phyloP scores from a whole-genome alignment of 163 green algal genomes.

The Prototheca cutis region DNA sequence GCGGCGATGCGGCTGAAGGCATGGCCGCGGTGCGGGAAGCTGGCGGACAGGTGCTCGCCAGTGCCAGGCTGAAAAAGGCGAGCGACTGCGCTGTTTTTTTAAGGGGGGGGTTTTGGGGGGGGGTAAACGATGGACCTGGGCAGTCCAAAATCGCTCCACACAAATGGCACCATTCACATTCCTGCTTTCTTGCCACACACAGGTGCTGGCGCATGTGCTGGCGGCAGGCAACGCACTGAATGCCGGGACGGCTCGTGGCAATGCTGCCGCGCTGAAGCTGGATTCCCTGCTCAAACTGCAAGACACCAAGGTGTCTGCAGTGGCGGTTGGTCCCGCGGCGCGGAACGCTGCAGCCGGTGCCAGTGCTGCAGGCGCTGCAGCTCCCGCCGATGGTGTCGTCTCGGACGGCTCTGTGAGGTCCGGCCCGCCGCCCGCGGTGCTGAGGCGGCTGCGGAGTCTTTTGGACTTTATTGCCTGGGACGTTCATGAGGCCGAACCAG shows the following conservation, averaged over 20 bases:
- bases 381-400: too few relatives aligned
- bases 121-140: too few relatives aligned
- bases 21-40: slow-evolving; percentile 8
- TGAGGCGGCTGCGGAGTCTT: slow-evolving; percentile 22
- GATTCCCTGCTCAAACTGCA: slow-evolving; percentile 42
- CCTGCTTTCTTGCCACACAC: too few relatives aligned
- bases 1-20: slow-evolving; percentile 8
- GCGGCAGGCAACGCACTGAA: slow-evolving; percentile 42
- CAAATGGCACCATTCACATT: too few relatives aligned
- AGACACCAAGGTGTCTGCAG: slow-evolving; percentile 45
- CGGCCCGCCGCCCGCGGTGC: too few relatives aligned
- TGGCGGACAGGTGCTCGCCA: slow-evolving; percentile 19
- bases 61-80: slow-evolving; percentile 17
- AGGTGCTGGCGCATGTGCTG: slow-evolving; percentile 29
- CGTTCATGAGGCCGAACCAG: slow-evolving; percentile 15
- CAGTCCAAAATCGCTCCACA: too few relatives aligned
- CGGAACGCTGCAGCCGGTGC: too few relatives aligned
- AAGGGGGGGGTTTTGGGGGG: too few relatives aligned
- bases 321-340: too few relatives aligned
- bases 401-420: too few relatives aligned
- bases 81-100: too few relatives aligned
- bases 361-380: too few relatives aligned
- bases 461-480: slow-evolving; percentile 43
- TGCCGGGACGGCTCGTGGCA: slow-evolving; percentile 25
- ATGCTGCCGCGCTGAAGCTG: slow-evolving; percentile 36